These are phyloP conservation scores for Gnetum montanum DNA, from an alignment of 75 land plant genomes.

Conservation along the genomic window DNA sequence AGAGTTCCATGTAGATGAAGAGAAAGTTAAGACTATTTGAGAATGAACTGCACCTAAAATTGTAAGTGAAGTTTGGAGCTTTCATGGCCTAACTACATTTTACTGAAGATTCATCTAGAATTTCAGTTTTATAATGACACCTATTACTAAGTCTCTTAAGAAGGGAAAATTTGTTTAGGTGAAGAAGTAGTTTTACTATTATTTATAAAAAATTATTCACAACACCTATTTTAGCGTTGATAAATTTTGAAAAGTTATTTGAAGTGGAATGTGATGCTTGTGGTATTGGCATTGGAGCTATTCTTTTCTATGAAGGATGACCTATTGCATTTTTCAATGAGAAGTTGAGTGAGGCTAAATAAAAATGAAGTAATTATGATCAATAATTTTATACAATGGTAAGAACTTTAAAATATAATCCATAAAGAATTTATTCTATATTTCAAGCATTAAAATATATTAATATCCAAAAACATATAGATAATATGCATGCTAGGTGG, in stretches of 20 bases:
- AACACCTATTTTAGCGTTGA: background rate
- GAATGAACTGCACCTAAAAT: background rate
- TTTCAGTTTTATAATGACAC: background rate
- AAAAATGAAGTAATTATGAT: background rate
- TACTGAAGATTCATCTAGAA: background rate
- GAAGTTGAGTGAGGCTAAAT: background rate
- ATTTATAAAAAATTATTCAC: background rate
- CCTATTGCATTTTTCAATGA: background rate
- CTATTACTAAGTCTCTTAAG: background rate
- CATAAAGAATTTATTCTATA: background rate
- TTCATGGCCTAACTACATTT: background rate
- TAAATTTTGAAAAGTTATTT: background rate
- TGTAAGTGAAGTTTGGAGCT: background rate
- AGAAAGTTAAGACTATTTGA: too few species aligned
- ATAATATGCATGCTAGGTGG: background rate
- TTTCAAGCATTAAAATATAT: background rate
- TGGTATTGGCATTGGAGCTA: background rate
- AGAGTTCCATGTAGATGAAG: too few species aligned
- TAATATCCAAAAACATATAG: background rate
- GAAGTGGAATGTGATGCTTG: background rate
- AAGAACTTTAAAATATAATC: background rate
- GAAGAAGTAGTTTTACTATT: background rate
- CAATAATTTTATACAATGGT: background rate
- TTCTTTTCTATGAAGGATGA: background rate
- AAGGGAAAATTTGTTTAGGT: background rate